phyloP scores from a whole-genome alignment of 2,329 filamentous ascomycete species.

The Calonectria naviculata region DNA sequence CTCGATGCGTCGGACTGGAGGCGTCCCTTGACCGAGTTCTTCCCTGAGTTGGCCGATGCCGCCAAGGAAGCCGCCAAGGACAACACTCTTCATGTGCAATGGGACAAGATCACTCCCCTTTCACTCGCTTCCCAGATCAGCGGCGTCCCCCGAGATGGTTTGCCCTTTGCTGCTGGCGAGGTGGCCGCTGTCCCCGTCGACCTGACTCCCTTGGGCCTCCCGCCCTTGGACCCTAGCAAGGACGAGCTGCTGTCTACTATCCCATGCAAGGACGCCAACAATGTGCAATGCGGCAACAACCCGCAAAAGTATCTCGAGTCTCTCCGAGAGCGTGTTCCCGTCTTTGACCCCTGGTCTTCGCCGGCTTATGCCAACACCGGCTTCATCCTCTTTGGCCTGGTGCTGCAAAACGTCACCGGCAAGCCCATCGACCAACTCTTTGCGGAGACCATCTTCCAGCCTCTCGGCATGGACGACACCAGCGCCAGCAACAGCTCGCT shows the following conservation, averaged over 20 bases:
- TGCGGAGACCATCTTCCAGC: constrained; percentile 7
- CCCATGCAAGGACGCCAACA: not conserved
- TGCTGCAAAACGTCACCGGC: not conserved
- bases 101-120: not conserved
- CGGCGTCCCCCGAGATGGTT: not conserved
- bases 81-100: not conserved
- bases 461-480: constrained; percentile 21
- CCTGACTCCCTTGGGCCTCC: not conserved
- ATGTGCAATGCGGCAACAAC: not conserved
- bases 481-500: constrained; percentile 4
- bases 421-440: not conserved
- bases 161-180: not conserved
- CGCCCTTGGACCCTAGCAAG: not conserved
- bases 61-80: not conserved
- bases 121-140: not conserved
- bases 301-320: not conserved
- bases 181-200: not conserved
- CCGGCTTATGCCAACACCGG: not conserved
- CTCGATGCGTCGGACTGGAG: not conserved
- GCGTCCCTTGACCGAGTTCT: constrained; percentile 1
- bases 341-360: not conserved
- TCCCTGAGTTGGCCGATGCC: not conserved
- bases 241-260: not conserved
- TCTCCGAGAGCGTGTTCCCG: not conserved
- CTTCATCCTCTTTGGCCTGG: not conserved